phyloP scores from a whole-genome alignment of 2,329 filamentous ascomycete genomes.

The Fusarium dlaminii region DNA sequence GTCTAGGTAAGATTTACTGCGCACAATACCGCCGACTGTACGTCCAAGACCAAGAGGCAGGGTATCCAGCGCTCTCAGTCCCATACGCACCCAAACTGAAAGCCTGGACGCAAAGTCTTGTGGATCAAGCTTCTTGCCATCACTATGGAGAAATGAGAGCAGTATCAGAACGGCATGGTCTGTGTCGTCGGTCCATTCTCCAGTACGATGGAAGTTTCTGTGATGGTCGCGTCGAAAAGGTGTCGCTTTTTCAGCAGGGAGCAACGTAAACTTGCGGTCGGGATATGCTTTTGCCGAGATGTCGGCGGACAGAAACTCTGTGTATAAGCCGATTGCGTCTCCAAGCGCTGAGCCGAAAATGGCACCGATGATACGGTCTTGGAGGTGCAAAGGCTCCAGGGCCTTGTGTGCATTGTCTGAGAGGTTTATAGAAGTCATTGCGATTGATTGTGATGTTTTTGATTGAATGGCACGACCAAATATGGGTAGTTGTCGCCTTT shows the following conservation, averaged over 20 bases:
- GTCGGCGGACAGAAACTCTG: slow-evolving; percentile 57
- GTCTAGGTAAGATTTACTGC: slow-evolving; percentile 49
- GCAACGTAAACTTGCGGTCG: slow-evolving; percentile 51
- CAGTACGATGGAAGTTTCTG: slow-evolving; percentile 52
- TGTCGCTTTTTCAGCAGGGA: slow-evolving; percentile 49
- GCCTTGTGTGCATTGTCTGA: slow-evolving; percentile 22
- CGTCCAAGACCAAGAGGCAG: slow-evolving; percentile 59
- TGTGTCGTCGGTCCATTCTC: slow-evolving; percentile 65
- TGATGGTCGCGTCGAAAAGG: slow-evolving; percentile 56
- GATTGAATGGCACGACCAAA: too few species aligned
- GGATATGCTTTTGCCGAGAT: slow-evolving; percentile 50
- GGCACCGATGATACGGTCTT: slow-evolving; percentile 54
- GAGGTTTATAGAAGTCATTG: slow-evolving; percentile 24
- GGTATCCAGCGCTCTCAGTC: slow-evolving; percentile 57
- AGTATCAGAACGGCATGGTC: slow-evolving; percentile 62
- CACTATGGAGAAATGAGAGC: slow-evolving; percentile 57
- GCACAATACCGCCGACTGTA: slow-evolving; percentile 57
- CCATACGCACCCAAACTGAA: slow-evolving; percentile 57
- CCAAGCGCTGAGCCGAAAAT: slow-evolving; percentile 62
- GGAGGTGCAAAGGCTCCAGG: slow-evolving; percentile 37
- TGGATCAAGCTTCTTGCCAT: slow-evolving; percentile 49
- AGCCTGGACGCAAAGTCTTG: slow-evolving; percentile 57
- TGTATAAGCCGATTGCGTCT: slow-evolving; percentile 64
- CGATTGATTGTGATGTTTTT: background rate
- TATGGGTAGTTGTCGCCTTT: background rate